Percentiles rank a stretch among this genome's conserved stretches.
phyloP scores from a whole-genome alignment of 2,329 filamentous ascomycete species.

The Hysterium pulicare region DNA sequence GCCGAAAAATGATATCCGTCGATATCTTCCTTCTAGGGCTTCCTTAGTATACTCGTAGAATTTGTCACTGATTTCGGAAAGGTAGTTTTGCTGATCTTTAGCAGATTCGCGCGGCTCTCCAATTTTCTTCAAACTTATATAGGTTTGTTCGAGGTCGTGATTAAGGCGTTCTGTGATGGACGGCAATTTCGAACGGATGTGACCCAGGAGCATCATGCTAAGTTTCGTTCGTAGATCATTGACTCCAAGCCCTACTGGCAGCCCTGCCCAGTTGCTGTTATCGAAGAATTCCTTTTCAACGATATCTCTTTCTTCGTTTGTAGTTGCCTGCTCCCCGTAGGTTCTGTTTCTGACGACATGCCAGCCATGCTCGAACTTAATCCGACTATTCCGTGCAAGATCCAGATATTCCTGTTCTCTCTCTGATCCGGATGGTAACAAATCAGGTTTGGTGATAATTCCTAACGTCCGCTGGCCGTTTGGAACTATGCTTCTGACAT shows the following conservation, averaged over 20 bases:
- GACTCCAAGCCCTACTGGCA: conserved; percentile 40
- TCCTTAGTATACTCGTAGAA: not conserved
- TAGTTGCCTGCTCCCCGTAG: conserved; percentile 31
- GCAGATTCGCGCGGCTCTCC: conserved; percentile 46
- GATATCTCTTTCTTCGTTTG: conserved; percentile 33
- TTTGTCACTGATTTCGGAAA: conserved; percentile 45
- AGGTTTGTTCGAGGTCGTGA: conserved; percentile 15
- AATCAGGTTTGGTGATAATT: conserved; percentile 54
- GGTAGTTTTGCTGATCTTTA: conserved; percentile 46
- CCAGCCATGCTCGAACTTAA: conserved; percentile 44
- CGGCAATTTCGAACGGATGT: conserved; percentile 27
- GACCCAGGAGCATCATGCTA: conserved; percentile 45
- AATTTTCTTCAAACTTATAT: conserved; percentile 40
- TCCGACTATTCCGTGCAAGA: conserved; percentile 27
- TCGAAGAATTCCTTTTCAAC: conserved; percentile 31
- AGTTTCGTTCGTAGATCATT: conserved; percentile 41
- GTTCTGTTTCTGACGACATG: conserved; percentile 48
- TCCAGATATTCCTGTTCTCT: conserved; percentile 37
- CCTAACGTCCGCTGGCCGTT: conserved; percentile 47
- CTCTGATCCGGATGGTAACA: conserved; percentile 30
- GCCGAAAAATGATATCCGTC: conserved; percentile 50
- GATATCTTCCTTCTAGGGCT: conserved; percentile 25
- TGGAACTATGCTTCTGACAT: conserved; percentile 45
- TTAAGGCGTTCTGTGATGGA: conserved; percentile 18
- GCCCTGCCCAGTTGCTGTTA: conserved; percentile 12